Base-by-base conservation (phyloP, 805 yeast species). In the Metschnikowia drakensbergensis region DNA sequence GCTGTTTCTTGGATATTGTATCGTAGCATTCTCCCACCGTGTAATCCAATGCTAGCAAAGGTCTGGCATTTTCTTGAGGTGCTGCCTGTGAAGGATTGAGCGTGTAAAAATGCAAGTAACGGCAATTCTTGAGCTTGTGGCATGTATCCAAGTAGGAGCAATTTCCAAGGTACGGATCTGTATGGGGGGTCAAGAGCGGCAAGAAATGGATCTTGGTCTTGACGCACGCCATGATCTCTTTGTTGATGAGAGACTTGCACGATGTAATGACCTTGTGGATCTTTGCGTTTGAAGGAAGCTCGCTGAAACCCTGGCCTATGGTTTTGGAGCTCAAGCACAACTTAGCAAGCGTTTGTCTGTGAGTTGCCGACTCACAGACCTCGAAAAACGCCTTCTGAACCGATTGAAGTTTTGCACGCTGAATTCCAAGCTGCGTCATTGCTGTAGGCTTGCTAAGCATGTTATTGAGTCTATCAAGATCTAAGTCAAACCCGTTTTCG, bases 81-180 rank as follows among this genome's bases (percentile, higher is more conserved):
- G 41, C 42, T 29, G 35, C 42, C 11, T 29, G 34, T 5, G 52
- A 38, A 6, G 84, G 84, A 59, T 67, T 58, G 47, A 80, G 60
- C 28, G 80, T 77, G 40, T 75, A 68, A 62, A 91, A 91, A 66
- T 91, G 98, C 33, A 88, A 74, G 61, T 86, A 91, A 25, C 94
- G 73, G 65, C 97, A 91, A 7, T 81, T 72, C 51, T 80, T 81
- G 63, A 88, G 77, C 65, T 89, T 89, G 68, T 88, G 97, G 62
- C 98, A 91, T 0, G 97, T 90, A 62, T 91, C 97, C 50, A 91
- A 74, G 62, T 91, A 91, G 7, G 97, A 90, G 63, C 98, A 91
- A 65, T 91, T 97, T 0, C 97, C 97, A 6, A 88, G 63, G 13
- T 75, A 67, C 2, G 68, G 47, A 58, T 92, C 97, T 0, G 97